These are phyloP conservation scores for Allomyces javanicus DNA, from an alignment of 192 early-diverging fungal genomes.

Conservation along the genomic window DNA sequence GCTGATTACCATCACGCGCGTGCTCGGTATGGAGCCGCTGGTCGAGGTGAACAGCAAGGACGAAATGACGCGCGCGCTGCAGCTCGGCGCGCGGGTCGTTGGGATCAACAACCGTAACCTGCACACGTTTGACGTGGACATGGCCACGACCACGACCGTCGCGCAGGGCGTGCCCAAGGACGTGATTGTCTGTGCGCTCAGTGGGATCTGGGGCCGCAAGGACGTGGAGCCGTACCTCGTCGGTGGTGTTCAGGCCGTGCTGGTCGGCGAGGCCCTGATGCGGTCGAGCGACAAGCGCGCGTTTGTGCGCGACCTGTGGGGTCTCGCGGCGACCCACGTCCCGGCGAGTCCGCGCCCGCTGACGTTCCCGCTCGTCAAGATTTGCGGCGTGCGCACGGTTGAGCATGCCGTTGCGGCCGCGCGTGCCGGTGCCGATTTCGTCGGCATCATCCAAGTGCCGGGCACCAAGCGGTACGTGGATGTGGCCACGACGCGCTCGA, in stretches of 20 bases:
- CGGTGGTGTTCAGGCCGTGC: conserved; percentile 56
- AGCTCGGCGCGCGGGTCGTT: conserved; percentile 64
- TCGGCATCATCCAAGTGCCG: conserved; percentile 85
- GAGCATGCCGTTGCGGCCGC: conserved; percentile 64
- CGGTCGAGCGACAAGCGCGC: conserved; percentile 44
- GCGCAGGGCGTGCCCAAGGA: conserved; percentile 56
- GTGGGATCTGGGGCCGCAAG: conserved; percentile 61
- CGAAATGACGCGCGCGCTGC: conserved; percentile 76
- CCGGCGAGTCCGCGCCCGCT: not conserved
- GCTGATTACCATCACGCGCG: conserved; percentile 52
- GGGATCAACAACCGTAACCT: conserved; percentile 98
- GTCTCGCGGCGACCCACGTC: conserved; percentile 1
- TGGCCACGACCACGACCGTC: conserved; percentile 56
- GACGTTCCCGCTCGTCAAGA: conserved; percentile 47
- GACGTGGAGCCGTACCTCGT: conserved; percentile 68
- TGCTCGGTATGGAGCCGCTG: conserved; percentile 90
- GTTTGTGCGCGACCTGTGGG: conserved; percentile 56
- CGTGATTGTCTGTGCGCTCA: conserved; percentile 65
- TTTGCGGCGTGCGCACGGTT: conserved; percentile 71
- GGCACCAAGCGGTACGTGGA: conserved; percentile 59
- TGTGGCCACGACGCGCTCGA: conserved; percentile 36
- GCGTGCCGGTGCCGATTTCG: conserved; percentile 61
- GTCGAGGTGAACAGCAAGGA: conserved; percentile 85
- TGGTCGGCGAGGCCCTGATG: conserved; percentile 96
- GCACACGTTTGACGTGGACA: conserved; percentile 90